Evolutionary conservation across 306 rosid genomes (phyloP), one percentile per base, ranked within the genome.

Genomic region (Argentina anserina): DNA sequence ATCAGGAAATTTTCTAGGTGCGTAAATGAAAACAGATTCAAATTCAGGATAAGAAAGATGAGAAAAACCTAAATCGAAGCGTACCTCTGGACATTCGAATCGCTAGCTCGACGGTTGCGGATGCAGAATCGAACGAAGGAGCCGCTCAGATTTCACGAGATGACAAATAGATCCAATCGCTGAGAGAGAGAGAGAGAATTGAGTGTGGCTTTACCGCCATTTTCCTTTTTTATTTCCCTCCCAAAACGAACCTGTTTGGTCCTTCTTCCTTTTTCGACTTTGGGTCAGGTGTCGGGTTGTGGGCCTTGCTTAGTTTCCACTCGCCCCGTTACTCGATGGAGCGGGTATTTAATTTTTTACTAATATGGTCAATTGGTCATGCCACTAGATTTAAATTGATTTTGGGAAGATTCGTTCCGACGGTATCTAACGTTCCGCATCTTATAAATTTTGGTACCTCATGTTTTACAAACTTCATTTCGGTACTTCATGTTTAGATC

Each of bases 161-260:
- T 2, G 41, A 60, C n/a, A 33, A 31, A 31, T 31, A 18, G 41
- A 62, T 26, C 34, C 36, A 34, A 18, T 17, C 41, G 36, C 39
- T n/a, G n/a, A 55, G 34, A 65, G 34, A 37, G 46, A 29, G 55
- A 43, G 41, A 5, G 23, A 42, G 43, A 28, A 17, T 37, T 26
- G 34, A 20, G 31, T 23, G 31, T 12, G 14, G 10, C 40, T 36
- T 63, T 36, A 65, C n/a, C 81, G 75, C 79, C 77, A 55, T 37
- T 74, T 74, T 73, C 75, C 79, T 11, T 75, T 20, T 43, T 56
- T 53, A 64, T 73, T 80, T 77, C 77, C 82, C 76, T 21, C 17
- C 58, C 8, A n/a, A 47, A 59, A 33, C 8, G 43, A 33, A 14
- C 17, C 3, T 9, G 41, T 31, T 61, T 33, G 26, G 23, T 17